These are phyloP conservation scores for Picea sitchensis DNA, from an alignment of 75 land plant genomes.

Conservation along the genomic window DNA sequence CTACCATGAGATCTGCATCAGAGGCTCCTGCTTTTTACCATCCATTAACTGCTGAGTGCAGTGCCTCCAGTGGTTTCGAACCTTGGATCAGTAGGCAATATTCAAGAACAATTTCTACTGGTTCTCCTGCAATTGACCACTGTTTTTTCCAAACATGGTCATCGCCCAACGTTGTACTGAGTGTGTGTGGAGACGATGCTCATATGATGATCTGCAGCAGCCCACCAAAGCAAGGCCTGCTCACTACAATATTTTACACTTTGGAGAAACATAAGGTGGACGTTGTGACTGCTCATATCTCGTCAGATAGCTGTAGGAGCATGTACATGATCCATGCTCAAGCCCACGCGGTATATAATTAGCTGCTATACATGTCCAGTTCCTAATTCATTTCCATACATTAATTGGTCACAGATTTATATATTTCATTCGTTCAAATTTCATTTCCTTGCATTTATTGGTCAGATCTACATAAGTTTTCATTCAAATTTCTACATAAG, in stretches of 20 bases:
- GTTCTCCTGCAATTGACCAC: slow-evolving; percentile 1
- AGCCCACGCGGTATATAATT: not conserved
- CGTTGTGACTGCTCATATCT: slow-evolving; percentile 54
- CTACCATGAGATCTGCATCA: not conserved
- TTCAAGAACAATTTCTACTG: not conserved
- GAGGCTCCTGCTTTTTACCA: not conserved
- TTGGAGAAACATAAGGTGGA: slow-evolving; percentile 59
- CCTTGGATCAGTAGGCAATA: not conserved
- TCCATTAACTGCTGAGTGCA: no score
- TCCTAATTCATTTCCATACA: no score
- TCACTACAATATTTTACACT: slow-evolving; percentile 41
- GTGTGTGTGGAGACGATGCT: slow-evolving; percentile 50
- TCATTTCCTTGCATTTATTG: no score
- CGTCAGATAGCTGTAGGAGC: slow-evolving; percentile 28
- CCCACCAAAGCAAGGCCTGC: slow-evolving; percentile 39
- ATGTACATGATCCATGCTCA: slow-evolving; percentile 62
- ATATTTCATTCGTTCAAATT: no score
- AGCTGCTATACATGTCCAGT: no score
- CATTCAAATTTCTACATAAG: no score
- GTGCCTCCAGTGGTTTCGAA: not conserved
- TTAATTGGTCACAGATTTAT: no score
- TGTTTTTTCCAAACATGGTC: slow-evolving; percentile 49
- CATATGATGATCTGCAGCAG: slow-evolving; percentile 46
- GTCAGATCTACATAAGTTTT: no score
- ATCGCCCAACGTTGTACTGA: slow-evolving; percentile 64